Evolutionary conservation across 2,329 filamentous ascomycete genomes (phyloP).

Genomic region (Rhytidhysteron rufulum): DNA sequence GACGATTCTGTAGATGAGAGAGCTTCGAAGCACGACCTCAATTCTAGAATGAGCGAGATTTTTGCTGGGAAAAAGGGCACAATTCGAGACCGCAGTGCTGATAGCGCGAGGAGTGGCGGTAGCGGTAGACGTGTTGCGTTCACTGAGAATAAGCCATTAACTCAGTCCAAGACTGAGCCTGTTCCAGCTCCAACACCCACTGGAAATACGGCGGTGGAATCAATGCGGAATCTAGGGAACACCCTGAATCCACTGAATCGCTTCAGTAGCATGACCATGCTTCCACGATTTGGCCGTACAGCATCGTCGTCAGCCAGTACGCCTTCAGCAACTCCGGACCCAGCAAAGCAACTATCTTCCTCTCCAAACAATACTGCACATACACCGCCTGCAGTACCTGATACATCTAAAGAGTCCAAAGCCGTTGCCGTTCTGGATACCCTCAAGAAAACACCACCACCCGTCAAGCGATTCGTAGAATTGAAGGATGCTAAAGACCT

Average conservation of each 20-base stretch:
- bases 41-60: conserved; percentile 67
- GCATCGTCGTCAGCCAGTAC: conserved; percentile 42
- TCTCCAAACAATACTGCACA: too few species aligned
- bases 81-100: conserved; percentile 69
- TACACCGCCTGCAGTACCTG: neutral
- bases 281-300: conserved; percentile 69
- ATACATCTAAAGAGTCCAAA: conserved; percentile 30
- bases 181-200: conserved; percentile 13
- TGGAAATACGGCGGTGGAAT: conserved; percentile 66
- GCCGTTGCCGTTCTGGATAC: conserved; percentile 44
- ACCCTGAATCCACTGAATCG: conserved; percentile 79
- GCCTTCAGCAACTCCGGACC: conserved; percentile 35
- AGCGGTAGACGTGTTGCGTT: conserved; percentile 58
- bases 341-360: conserved; percentile 24
- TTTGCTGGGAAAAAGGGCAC: conserved; percentile 64
- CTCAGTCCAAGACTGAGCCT: conserved; percentile 20
- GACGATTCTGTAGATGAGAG: conserved; percentile 10
- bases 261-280: conserved; percentile 68
- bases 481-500: conserved; percentile 43
- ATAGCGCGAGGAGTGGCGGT: conserved; percentile 64
- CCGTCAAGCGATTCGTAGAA: conserved; percentile 45
- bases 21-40: conserved; percentile 36
- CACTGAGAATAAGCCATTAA: conserved; percentile 14
- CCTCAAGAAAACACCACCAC: conserved; percentile 44
- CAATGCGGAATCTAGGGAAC: conserved; percentile 75